phyloP scores from a whole-genome alignment of 2,329 filamentous ascomycete species.

The Tolypocladium ovalisporum region DNA sequence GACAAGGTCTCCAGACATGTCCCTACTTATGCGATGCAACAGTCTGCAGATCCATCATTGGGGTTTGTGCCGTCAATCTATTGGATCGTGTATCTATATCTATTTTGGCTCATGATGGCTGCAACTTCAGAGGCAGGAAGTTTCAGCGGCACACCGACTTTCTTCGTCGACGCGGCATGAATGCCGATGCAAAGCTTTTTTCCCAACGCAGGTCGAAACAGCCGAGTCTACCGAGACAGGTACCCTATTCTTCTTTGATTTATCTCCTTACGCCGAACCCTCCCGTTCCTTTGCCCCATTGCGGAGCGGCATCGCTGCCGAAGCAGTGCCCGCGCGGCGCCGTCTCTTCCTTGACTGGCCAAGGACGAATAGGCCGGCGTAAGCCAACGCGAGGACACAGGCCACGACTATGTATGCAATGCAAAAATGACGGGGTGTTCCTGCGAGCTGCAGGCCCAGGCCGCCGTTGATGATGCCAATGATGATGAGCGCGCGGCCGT shows the following conservation, averaged over 20 bases:
- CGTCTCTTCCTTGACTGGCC: constrained; percentile 2
- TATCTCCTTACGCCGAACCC: background rate
- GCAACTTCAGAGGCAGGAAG: background rate
- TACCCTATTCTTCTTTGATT: no score
- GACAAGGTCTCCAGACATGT: background rate
- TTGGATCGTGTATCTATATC: background rate
- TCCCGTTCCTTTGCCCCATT: background rate
- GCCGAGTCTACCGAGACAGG: background rate
- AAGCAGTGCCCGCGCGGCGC: background rate
- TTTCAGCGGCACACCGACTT: background rate
- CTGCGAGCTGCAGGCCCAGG: constrained; percentile 42
- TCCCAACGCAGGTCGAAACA: background rate
- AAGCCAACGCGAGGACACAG: constrained; percentile 34
- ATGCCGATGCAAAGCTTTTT: background rate
- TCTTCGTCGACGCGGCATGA: background rate
- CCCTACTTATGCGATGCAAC: background rate
- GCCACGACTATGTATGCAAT: constrained; percentile 47
- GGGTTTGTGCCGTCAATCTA: background rate
- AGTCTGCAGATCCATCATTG: background rate
- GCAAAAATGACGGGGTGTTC: constrained; percentile 26
- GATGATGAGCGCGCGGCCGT: constrained; percentile 45
- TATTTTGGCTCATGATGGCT: background rate
- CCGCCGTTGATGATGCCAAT: constrained; percentile 54
- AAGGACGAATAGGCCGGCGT: constrained; percentile 21
- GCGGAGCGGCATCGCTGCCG: background rate